Evolutionary conservation across 768 basidiomycete genomes (phyloP), one percentile per base, ranked within the genome.

Genomic region (Boletus vinaceobasis): DNA sequence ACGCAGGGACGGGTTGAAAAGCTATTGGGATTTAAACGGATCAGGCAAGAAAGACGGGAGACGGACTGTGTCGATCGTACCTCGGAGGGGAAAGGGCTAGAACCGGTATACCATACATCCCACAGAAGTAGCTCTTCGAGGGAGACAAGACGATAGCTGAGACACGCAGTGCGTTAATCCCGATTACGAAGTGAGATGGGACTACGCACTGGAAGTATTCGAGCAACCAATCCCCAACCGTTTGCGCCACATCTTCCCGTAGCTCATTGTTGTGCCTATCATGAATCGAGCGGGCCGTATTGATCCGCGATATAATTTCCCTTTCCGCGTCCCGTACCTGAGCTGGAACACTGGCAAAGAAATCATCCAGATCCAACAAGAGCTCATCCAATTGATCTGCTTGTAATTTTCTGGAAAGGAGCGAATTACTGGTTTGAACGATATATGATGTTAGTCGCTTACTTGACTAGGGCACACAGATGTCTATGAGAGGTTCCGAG

Each of bases 61-160:
- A 37, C 17, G 11, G 35, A 9, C 13, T 9, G 21, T 3, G 45
- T 32, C 32, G 23, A 15, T 61, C 74, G 43, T 58, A 89, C 88
- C 73, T 90, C 86, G 11, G 79, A 77, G 3, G 88, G 85, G 57
- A 88, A 87, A 1, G 84, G 79, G 3, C 80, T 75, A 7, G 71
- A 64, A 5, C 87, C 85, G 0, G 84, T 89, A 53, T 84, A 88
- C 87, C 87, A 91, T 9, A 89, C 68, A 52, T 86, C 83, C 82
- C 85, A 90, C 29, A 91, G 69, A 14, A 71, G 67, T 2, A 69
- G 55, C 6, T 78, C 76, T 51, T 87, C 86, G 0, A 83, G 72
- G 4, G 79, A 74, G 14, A 71, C 57, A 10, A 82, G 57, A 14
- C 74, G 68, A 7, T 67, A 66, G 48, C 85, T 87, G 58, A 10